Evolutionary conservation across 441 rosid species (phyloP), one percentile per base, ranked within the genome.

Genomic region (Erysimum cheiri): DNA sequence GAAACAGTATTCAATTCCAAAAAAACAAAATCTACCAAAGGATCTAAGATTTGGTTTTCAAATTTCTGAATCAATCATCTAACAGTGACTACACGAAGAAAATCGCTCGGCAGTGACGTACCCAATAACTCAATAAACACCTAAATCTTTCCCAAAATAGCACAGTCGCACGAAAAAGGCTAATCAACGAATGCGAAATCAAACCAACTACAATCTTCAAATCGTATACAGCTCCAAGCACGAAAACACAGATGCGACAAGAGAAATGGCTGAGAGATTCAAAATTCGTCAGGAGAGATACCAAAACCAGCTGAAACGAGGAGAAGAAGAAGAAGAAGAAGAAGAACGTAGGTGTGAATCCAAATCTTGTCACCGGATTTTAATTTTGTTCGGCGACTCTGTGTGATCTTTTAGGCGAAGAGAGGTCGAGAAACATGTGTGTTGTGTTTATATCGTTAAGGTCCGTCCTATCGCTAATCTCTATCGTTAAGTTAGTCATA

Each of bases 21-120:
- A 60, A 36, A 1, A 11, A 36, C n/a, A n/a, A n/a, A n/a, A n/a
- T n/a, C 26, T 8, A 40, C 4, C 3, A 5, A 40, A 72, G 2
- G 66, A 72, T 56, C 28, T 47, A 5, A 35, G 76, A 64, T 64
- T 72, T 29, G 41, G 10, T 35, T 59, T 69, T 69, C 49, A 8
- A 59, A 36, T 69, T 6, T 44, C 22, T 35, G 15, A 58, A 58
- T 17, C 64, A 43, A 39, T 66, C 0, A 14, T 9, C n/a, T 1
- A 36, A 48, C 43, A 64, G 6, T 2, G 44, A 50, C 2, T n/a
- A 33, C 26, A 9, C 33, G 33, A 31, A 31, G 10, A 33, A 19
- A 66, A 10, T 29, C 26, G 8, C 24, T 15, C 5, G 15, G 41
- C 28, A 56, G 36, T 47, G 29, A 36, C 22, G 1, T 39, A 52